Evolutionary conservation across 2,329 filamentous ascomycete genomes (phyloP).

Genomic region (Pseudogymnoascus sp.): DNA sequence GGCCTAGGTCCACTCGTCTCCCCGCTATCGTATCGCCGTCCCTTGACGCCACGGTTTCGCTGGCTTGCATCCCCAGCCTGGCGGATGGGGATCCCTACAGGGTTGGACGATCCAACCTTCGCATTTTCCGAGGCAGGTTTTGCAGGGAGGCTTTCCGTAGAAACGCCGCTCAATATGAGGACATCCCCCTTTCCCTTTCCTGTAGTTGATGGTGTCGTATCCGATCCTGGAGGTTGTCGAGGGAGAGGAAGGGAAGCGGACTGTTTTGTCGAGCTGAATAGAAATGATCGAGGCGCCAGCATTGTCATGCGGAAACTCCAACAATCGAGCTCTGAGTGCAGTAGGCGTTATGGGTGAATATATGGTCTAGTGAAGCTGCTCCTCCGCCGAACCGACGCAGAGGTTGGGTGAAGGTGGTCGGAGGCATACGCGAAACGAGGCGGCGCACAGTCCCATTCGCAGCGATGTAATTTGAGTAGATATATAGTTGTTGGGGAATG

Average conservation of each 20-base stretch:
- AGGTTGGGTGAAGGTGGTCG: background rate
- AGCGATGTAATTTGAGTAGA: background rate
- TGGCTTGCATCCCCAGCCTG: slow-evolving; percentile 18
- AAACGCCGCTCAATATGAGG: background rate
- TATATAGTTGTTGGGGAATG: background rate
- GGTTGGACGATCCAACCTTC: slow-evolving; percentile 17
- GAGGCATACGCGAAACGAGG: background rate
- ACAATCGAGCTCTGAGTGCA: background rate
- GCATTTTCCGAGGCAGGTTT: background rate
- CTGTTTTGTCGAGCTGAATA: slow-evolving; percentile 16
- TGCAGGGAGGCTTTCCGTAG: background rate
- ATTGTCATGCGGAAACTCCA: slow-evolving; percentile 16
- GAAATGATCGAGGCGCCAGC: slow-evolving; percentile 22
- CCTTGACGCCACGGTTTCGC: slow-evolving; percentile 19
- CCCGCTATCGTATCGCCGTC: slow-evolving; percentile 17
- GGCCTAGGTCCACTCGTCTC: slow-evolving; percentile 9
- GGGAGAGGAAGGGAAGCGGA: background rate
- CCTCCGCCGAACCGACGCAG: background rate
- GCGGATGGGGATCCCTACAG: slow-evolving; percentile 26
- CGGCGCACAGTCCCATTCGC: slow-evolving; percentile 7
- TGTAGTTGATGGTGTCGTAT: background rate
- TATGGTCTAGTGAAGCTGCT: slow-evolving; percentile 1
- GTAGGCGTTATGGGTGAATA: background rate
- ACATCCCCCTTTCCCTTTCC: background rate
- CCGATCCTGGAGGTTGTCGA: background rate